Evolutionary conservation across 208 protist genomes (phyloP).

Genomic region (Leishmania lainsoni): DNA sequence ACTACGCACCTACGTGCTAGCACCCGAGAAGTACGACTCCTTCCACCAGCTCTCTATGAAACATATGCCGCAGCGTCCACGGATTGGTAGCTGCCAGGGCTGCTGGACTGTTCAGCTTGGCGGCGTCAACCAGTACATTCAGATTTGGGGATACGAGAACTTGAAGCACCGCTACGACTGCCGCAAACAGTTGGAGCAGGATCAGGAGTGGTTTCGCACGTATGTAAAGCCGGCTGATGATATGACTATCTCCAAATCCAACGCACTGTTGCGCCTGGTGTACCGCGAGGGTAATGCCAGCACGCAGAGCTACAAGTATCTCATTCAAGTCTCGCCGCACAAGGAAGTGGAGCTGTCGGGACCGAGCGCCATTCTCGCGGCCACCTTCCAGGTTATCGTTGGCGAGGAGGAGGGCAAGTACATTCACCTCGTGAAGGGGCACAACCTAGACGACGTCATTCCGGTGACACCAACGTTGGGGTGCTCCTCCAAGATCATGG

Average conservation of each 20-base stretch:
- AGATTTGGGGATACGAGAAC: conserved; percentile 81
- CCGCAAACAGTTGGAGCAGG: conserved; percentile 44
- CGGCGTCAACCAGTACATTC: conserved; percentile 69
- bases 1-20: conserved; percentile 59
- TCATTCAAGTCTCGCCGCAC: conserved; percentile 62
- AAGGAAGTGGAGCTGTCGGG: conserved; percentile 58
- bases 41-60: conserved; percentile 63
- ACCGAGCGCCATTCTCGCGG: conserved; percentile 63
- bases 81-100: conserved; percentile 50
- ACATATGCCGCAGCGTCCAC: conserved; percentile 50
- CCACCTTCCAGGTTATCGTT: conserved; percentile 62
- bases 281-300: conserved; percentile 68
- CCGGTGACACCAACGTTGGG: conserved; percentile 36
- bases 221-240: conserved; percentile 39
- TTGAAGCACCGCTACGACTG: conserved; percentile 73
- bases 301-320: conserved; percentile 78
- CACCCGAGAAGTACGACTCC: conserved; percentile 58
- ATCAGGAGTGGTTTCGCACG: conserved; percentile 65
- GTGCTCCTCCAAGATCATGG: conserved; percentile 66
- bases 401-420: conserved; percentile 73
- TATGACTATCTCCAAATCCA: conserved; percentile 49
- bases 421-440: conserved; percentile 74
- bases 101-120: conserved; percentile 83
- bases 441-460: conserved; percentile 69
- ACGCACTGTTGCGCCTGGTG: conserved; percentile 60